Base-by-base conservation (phyloP, 202 grass and related monocot genomes). In the Schoenoplectus tabernaemontani region DNA sequence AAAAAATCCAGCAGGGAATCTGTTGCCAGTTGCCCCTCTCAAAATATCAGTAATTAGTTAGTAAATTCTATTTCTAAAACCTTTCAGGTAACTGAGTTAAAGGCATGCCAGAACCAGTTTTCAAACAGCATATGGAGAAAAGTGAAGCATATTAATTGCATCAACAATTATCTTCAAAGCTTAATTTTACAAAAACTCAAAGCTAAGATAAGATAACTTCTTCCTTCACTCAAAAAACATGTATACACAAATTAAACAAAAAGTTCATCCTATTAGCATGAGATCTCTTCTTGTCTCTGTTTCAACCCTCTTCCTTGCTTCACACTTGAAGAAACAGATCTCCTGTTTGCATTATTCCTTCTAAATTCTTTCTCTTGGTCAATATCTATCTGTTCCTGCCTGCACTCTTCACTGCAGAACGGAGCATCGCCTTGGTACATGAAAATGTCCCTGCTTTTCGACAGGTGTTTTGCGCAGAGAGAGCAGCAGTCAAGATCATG, bases 331-430 rank as follows among this genome's bases (percentile, higher is more conserved):
- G 66, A 47, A 47, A 15, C 66, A 15, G 41, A 70, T 19, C 41
- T 70, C 48, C 60, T 33, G 46, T 69, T 81, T 1, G 68, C 82
- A 72, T 91, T 78, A 61, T 83, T 88, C 58, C 57, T 75, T 28
- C 84, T 64, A 41, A 80, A 81, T 82, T 96, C 86, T 57, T 48
- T 82, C 76, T 80, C 86, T 69, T 96, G 90, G 62, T 96, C 93
- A 15, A 90, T 82, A 60, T 92, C 90, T 60, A 96, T 96, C 86
- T 92, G 93, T 77, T 89, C 88, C 81, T 96, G 86, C 73, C 93
- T 81, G 84, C 93, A 96, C 82, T 92, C 93, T 85, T 92, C 87
- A 84, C 93, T 96, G 5, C 93, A 96, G 86, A 96, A 96, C 9
- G 93, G 90, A 53, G 60, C 82, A 78, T 96, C 84, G n/a, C 93